Base-by-base conservation (phyloP, 352 stramenopile genomes). In the Globisporangium echinulatum region DNA sequence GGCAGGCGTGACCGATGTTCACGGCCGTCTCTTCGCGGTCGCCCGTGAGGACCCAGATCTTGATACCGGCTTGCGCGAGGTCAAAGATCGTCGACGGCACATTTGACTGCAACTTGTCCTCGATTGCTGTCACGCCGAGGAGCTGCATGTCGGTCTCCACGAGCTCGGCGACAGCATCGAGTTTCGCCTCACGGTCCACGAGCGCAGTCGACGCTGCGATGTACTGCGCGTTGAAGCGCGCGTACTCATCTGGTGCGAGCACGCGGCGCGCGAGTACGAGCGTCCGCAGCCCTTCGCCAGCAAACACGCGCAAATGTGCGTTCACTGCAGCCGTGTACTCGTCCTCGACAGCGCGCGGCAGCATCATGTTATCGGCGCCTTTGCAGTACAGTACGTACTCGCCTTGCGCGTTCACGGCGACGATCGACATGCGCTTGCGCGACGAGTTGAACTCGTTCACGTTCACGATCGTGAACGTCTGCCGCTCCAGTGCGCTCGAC, bases 1-100 rank as follows among this genome's bases (percentile, higher is more conserved):
- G 74, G 50, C 80, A 90, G 0, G 93, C 93, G 50, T 97, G 95
- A 14, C 89, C 96, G 58, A 99, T 99, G 72, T 99, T 98, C 58
- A 99, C 93, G 1, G 97, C 97, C 2, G 97, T 99, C 66, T 98
- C 97, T 56, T 97, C 80, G 49, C 98, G 98, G 67, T 99, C 97
- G 38, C 97, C 97, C 6, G 97, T 99, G 11, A 99, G 79, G 33
- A 99, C 91, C 96, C 96, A 99, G 37, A 99, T 82, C 71, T 98
- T 98, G 64, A 99, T 98, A 9, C 96, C 95, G 15, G 97, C 97
- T 33, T 96, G 88, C 25, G 74, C 80, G 0, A 99, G 74, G 7
- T 92, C 91, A 13, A 82, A 77, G 62, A 99, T 98, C 9, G 94
- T 92, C 62, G 96, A 75, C 6, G 94, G 92, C 6, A 99, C 96